These are phyloP conservation scores for Lipomyces japonicus DNA, from an alignment of 805 yeast species.

Conservation along the genomic window DNA sequence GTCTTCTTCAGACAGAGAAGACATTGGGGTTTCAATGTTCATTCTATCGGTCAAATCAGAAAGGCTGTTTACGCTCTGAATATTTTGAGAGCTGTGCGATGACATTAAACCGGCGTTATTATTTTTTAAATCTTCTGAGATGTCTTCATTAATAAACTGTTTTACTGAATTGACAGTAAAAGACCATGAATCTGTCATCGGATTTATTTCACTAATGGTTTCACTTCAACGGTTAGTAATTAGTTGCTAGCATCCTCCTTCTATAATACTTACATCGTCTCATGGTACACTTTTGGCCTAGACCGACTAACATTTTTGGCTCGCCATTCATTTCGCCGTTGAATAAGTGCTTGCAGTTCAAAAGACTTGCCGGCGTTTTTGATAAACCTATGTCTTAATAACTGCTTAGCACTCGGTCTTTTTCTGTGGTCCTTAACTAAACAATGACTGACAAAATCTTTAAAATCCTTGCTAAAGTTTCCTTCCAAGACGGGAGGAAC, in stretches of 20 bases:
- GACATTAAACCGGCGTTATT: conserved; percentile 1
- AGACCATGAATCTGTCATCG: conserved; percentile 14
- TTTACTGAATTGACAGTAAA: conserved; percentile 13
- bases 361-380: conserved; percentile 41
- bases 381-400: conserved; percentile 64
- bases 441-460: conserved; percentile 66
- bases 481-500: conserved; percentile 45
- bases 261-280: conserved; percentile 36
- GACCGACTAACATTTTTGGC: conserved; percentile 35
- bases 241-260: not conserved
- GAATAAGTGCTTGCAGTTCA: conserved; percentile 42
- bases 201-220: conserved; percentile 8
- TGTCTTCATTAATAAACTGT: conserved; percentile 5
- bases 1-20: conserved; percentile 1
- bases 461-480: conserved; percentile 48
- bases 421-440: conserved; percentile 63
- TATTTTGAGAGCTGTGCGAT: not conserved
- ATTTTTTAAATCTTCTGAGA: not conserved
- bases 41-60: not conserved
- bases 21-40: not conserved
- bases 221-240: not conserved
- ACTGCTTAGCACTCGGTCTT: conserved; percentile 57
- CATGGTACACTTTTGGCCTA: conserved; percentile 35
- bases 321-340: conserved; percentile 46
- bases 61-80: not conserved